A percentile compares a stretch with the other conserved stretches of the same genome.
Evolutionary conservation across 2,329 filamentous ascomycete genomes (phyloP).

Genomic region (Alternaria gansuensis): DNA sequence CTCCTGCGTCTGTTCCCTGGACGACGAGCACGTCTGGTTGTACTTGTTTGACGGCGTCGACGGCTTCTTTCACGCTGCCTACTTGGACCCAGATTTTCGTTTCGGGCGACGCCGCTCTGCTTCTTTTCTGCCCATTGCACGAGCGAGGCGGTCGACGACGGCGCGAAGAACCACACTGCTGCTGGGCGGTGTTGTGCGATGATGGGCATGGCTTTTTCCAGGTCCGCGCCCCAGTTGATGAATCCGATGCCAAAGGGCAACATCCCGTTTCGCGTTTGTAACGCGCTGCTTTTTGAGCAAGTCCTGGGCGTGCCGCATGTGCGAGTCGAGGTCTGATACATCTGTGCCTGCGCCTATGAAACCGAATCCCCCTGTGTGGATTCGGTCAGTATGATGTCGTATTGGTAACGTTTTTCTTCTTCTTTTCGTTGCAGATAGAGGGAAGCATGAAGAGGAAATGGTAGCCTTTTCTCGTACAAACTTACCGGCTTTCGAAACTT

Average conservation of each 20-base stretch:
- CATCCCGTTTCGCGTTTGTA: slow-evolving; percentile 22
- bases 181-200: slow-evolving; percentile 64
- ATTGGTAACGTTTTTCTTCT: not conserved
- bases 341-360: slow-evolving; percentile 59
- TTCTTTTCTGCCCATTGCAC: slow-evolving; percentile 43
- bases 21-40: slow-evolving; percentile 67
- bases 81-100: slow-evolving; percentile 68
- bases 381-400: not conserved
- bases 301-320: slow-evolving; percentile 39
- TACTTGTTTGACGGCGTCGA: slow-evolving; percentile 58
- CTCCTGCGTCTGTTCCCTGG: slow-evolving; percentile 71
- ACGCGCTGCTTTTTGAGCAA: slow-evolving; percentile 32
- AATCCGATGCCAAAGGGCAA: slow-evolving; percentile 70
- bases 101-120: slow-evolving; percentile 45
- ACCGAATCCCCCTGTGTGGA: slow-evolving; percentile 55
- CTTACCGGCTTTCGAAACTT: slow-evolving; percentile 64
- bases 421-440: not conserved
- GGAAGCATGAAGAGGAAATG: not conserved
- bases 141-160: slow-evolving; percentile 45
- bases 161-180: slow-evolving; percentile 73
- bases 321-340: slow-evolving; percentile 43
- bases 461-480: not conserved
- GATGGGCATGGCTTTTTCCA: slow-evolving; percentile 60
- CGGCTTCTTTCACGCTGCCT: slow-evolving; percentile 66
- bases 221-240: slow-evolving; percentile 61